Evolutionary conservation across 345 rosid genomes (phyloP), one percentile per base, ranked within the genome.

Genomic region (Dovyalis caffra): DNA sequence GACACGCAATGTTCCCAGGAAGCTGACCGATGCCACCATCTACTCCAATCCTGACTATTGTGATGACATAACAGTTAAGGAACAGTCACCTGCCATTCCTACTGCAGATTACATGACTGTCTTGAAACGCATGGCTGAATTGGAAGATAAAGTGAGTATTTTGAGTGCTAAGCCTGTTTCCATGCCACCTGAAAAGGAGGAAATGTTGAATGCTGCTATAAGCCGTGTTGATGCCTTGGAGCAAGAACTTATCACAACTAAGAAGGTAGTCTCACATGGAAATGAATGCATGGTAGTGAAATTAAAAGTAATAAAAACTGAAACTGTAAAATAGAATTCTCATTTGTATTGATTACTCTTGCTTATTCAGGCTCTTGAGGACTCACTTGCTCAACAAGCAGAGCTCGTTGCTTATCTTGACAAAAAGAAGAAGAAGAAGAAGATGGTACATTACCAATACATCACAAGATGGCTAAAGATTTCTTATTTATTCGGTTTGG

Each of bases 371-470:
- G 95, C 95, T 38, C 79, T 95, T 72, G 99, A 91, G 64, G 95
- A 95, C 8, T 85, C 97, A 2, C 81, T 88, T 61, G 47, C 87
- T 35, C 89, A 83, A 65, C 97, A 91, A 69, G 91, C 88, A 71
- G 97, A 95, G 75, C 87, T 95, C 5, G 43, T 87, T 49, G 92
- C 91, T 16, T 92, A 91, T 81, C 78, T 95, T 23, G 95, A 92
- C 51, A 91, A 91, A 70, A 95, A 95, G 87, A 92, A 90, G 84
- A 92, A 88, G 81, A 92, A 89, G 84, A 94, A 89, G 87, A 92
- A 89, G 87, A 68, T 85, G 79, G 92, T 89, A 77, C 12, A 78
- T 47, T 11, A 35, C 69, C 14, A 29, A 70, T 75, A 51, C 3
- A 25, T 74, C 56, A 45, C 6, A 38, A 23, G 8, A n/a, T 37